phyloP scores from a whole-genome alignment of 768 basidiomycete species.

The Psilocybe tampanensis region DNA sequence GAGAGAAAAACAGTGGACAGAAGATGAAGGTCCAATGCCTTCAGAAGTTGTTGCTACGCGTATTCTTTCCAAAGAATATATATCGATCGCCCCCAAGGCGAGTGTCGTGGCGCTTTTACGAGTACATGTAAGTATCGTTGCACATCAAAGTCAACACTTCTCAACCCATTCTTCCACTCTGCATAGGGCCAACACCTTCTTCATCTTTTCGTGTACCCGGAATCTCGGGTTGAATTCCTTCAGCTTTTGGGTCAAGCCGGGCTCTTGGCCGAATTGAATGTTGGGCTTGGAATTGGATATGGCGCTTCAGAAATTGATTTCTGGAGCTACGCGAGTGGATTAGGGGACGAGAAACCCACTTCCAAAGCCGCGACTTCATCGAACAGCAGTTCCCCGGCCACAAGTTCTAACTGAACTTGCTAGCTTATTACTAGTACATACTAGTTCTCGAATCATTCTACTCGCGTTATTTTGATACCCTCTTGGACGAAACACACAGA shows the following conservation, averaged over 20 bases:
- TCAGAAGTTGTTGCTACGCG: constrained; percentile 28
- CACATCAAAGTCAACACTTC: not conserved
- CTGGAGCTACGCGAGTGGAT: constrained; percentile 57
- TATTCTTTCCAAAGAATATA: constrained; percentile 21
- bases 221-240: constrained; percentile 72
- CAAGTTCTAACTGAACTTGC: not conserved
- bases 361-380: not conserved
- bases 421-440: too few relatives aligned
- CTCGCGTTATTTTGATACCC: not conserved
- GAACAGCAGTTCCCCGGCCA: not conserved
- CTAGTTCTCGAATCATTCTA: too few relatives aligned
- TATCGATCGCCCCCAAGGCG: constrained; percentile 35
- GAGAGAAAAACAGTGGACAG: constrained; percentile 46
- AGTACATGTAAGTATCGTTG: constrained; percentile 51
- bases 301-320: constrained; percentile 56
- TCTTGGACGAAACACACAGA: not conserved
- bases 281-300: constrained; percentile 29
- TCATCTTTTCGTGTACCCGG: constrained; percentile 68
- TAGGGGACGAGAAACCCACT: constrained; percentile 1
- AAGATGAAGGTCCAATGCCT: constrained; percentile 39
- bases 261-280: constrained; percentile 38
- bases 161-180: constrained; percentile 9
- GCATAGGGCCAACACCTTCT: constrained; percentile 60
- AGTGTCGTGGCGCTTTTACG: constrained; percentile 55
- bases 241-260: constrained; percentile 51